phyloP scores from a whole-genome alignment of 108 stramenopile species.

The Schizochytrium sp. region DNA sequence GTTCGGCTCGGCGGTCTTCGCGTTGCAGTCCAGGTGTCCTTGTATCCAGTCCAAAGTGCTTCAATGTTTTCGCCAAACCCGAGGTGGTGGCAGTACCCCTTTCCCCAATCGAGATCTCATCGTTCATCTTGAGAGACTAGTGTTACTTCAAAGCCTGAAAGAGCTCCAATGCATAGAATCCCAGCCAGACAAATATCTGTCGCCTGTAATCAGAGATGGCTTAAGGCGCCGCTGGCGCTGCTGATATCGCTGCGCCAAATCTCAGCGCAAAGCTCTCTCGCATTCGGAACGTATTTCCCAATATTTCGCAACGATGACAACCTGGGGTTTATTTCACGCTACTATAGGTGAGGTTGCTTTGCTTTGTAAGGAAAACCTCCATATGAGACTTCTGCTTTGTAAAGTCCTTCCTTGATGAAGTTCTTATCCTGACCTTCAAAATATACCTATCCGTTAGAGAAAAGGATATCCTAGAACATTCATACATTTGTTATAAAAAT shows the following conservation, averaged over 20 bases:
- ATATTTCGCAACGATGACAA: neutral
- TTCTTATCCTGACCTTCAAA: no score
- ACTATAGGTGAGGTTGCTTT: neutral
- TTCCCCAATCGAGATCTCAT: neutral
- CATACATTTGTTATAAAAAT: neutral
- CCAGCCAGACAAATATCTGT: neutral
- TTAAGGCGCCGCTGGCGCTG: neutral
- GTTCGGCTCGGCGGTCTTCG: constrained; percentile 17
- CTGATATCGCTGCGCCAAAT: neutral
- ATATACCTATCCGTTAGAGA: no score
- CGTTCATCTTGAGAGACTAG: neutral
- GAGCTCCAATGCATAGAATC: neutral
- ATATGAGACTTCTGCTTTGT: no score
- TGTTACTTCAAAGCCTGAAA: neutral
- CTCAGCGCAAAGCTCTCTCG: neutral
- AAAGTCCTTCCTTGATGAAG: no score
- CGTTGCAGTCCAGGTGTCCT: constrained; percentile 27
- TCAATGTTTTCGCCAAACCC: neutral
- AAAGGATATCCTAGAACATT: neutral
- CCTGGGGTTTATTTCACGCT: neutral
- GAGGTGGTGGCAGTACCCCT: constrained; percentile 28
- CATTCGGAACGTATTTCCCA: neutral
- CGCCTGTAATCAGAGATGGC: neutral
- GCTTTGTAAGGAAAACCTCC: no score
- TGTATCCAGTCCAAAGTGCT: constrained; percentile 12